Evolutionary conservation across 176 grass and related monocot species (phyloP), one percentile per base, ranked within the genome.

Genomic region (Secale cereale): DNA sequence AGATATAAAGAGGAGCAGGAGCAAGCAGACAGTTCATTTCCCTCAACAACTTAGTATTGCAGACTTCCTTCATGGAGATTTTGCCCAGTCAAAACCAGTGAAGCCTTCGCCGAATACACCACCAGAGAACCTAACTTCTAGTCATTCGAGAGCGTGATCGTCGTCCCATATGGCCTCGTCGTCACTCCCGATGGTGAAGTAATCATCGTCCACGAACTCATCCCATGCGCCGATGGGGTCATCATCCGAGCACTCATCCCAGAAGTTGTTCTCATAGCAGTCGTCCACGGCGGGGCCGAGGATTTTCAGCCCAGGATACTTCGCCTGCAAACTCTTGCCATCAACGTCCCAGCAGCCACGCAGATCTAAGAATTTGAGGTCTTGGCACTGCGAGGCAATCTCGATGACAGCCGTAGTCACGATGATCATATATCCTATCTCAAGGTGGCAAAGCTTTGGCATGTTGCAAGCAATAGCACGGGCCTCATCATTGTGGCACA

Each of bases 321-420:
- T 82, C 65, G 94, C 93, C 66, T 83, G 92, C 14, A 95, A 27
- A 13, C 84, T 48, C 39, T 94, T 89, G 40, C 91, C 90, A 3
- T 99, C 91, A 7, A 99, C 93, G 22, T 88, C 85, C 97, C 93
- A 99, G 88, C 97, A 99, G 22, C 97, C 91, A 45, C 93, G 84
- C 46, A 96, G 60, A 78, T 96, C 97, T 62, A 99, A 84, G 77
- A 91, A 87, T 65, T 91, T 84, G 78, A 96, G 91, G 37, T 96
- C 93, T 11, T 85, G 79, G 82, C 97, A 99, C 50, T 87, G 81
- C 2, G 65, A 92, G 6, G 95, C 86, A 59, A 99, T 94, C 80
- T 94, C 91, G 29, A 84, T 3, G 19, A 94, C 87, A 6, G 83
- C 93, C 50, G 52, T 69, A 14, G 93, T 99, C 11, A 81, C 33